These are phyloP conservation scores for Lepiota brunneoincarnata DNA, from an alignment of 768 basidiomycete species.

Conservation along the genomic window DNA sequence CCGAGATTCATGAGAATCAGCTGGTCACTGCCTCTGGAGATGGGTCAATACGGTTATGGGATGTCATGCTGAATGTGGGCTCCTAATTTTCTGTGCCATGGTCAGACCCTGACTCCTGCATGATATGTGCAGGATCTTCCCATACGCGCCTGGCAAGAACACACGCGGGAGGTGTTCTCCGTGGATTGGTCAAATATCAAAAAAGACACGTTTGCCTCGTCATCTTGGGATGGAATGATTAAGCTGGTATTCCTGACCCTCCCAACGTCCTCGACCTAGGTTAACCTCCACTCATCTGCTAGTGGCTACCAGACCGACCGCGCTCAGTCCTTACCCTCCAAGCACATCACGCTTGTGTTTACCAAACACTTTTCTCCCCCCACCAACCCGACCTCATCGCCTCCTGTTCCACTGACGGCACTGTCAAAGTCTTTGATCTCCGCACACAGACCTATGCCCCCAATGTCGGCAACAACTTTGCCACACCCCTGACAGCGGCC, in stretches of 20 bases:
- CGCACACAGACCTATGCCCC: conserved; percentile 60
- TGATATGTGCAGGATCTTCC: conserved; percentile 67
- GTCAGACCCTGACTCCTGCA: neutral
- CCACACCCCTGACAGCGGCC: conserved; percentile 65
- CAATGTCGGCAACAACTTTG: conserved; percentile 46
- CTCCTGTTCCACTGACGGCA: conserved; percentile 86
- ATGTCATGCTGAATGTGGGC: conserved; percentile 78
- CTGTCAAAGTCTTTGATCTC: conserved; percentile 79
- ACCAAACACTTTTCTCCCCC: conserved; percentile 90
- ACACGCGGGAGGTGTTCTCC: conserved; percentile 87
- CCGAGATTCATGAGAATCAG: conserved; percentile 93
- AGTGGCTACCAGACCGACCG: conserved; percentile 89
- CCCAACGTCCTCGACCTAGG: conserved; percentile 7
- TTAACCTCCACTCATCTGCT: neutral
- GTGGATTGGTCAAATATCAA: conserved; percentile 95
- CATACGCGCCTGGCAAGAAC: conserved; percentile 92
- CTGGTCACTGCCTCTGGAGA: conserved; percentile 87
- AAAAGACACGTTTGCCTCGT: conserved; percentile 83
- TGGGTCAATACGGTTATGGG: conserved; percentile 89
- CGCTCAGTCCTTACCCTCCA: conserved; percentile 79
- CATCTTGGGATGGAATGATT: conserved; percentile 89
- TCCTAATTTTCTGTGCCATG: neutral
- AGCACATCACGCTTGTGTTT: conserved; percentile 83
- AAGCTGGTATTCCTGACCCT: conserved; percentile 60
- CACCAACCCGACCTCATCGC: conserved; percentile 81